Evolutionary conservation across 2,329 filamentous ascomycete species (phyloP).

Genomic region (Arachnopeziza araneosa): DNA sequence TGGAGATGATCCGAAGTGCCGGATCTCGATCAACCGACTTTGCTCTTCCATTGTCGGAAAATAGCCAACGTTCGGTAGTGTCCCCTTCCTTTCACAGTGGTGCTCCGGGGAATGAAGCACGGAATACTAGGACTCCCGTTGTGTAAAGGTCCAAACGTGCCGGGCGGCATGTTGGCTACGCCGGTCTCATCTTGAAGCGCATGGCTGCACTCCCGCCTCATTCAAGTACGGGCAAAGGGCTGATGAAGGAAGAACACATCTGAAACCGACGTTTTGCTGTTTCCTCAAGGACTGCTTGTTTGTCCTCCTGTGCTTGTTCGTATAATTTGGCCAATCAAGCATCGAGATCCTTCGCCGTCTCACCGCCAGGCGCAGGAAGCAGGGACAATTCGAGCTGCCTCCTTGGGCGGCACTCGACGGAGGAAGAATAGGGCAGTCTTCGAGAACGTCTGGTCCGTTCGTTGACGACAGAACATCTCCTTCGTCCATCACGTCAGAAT

Average conservation of each 20-base stretch:
- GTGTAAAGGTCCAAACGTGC: not conserved
- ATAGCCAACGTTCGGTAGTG: not conserved
- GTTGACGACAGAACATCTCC: not conserved
- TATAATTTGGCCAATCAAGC: not conserved
- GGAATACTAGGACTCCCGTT: not conserved
- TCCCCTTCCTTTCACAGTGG: no score
- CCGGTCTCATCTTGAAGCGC: not conserved
- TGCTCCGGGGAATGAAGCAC: no score
- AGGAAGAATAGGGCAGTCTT: not conserved
- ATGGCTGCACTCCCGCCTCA: not conserved
- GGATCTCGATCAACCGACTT: no score
- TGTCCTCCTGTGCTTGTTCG: not conserved
- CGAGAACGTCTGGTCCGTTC: not conserved
- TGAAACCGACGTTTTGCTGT: no score
- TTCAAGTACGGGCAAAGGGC: not conserved
- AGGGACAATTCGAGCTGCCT: not conserved
- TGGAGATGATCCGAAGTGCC: no score
- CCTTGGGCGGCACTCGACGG: not conserved
- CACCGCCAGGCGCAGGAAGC: not conserved
- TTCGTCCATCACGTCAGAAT: no score
- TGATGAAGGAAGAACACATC: no score
- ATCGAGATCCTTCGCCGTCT: not conserved
- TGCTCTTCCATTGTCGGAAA: not conserved
- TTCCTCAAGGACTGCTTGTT: not conserved
- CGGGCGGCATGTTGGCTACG: not conserved